Base-by-base conservation (phyloP, 768 basidiomycete genomes). In the Panaeolus cyanescens region DNA sequence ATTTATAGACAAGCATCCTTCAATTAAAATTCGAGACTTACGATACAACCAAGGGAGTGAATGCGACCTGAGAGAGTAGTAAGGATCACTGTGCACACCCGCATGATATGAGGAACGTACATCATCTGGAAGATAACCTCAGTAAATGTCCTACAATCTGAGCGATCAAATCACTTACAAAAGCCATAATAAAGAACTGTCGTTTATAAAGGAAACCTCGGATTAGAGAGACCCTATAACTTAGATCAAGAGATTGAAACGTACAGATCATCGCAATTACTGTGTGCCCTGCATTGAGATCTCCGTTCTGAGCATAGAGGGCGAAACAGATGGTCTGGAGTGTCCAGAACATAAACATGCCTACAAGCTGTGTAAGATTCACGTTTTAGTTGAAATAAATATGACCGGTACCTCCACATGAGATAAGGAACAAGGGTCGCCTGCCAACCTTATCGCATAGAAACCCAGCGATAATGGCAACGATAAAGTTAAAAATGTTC, bases 321-420 rank as follows among this genome's bases (percentile, higher is more conserved):
- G 70, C 62, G 36, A 84, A 82, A 67, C 83, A 85, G 34, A 85
- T 72, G 1, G 84, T 86, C 71, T 88, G 87, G 6, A 84, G 71
- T 32, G 72, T 81, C 76, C 84, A 88, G 70, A 84, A 84, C 7
- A 86, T 32, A 6, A 82, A 66, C 85, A 88, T 88, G 13, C 76
- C 72, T 67, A 34, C 12, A 60, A 75, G 64, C n/a, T 56, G 2
- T 12, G 37, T 61, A 55, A 60, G 55, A n/a, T 39, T 31, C 13
- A 32, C 42, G 32, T 28, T 56, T 28, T 32, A 33, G n/a, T 15
- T 19, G 60, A 54, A 32, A n/a, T 45, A 1, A 31, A 32, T 33
- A 25, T 31, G 36, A 37, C 75, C 79, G 81, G 59, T 75, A 66
- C 6, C 78, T 79, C 10, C 45, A 50, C 45, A 50, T 28, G 83